Percentiles rank a stretch among this genome's conserved stretches.
Evolutionary conservation across 2,329 filamentous ascomycete species (phyloP).

Genomic region (Penicillium verrucosum): DNA sequence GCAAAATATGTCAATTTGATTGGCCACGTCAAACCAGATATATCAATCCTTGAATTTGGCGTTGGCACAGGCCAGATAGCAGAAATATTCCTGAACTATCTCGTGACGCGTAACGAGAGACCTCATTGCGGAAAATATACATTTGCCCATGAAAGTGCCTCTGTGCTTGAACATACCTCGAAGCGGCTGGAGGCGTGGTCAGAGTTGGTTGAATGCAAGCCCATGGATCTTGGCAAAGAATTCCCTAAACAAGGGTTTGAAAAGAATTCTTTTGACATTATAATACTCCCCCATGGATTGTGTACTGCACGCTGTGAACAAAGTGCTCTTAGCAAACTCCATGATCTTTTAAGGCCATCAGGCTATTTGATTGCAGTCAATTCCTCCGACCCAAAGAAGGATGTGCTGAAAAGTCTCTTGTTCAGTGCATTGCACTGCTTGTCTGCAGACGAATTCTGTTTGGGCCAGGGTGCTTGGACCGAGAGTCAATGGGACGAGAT

Average conservation of each 20-base stretch:
- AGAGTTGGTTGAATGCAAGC: conserved; percentile 6
- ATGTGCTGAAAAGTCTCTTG: conserved; percentile 9
- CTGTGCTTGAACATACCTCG: not conserved
- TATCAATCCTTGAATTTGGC: conserved; percentile 25
- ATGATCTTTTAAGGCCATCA: conserved; percentile 13
- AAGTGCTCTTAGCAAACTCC: conserved; percentile 13
- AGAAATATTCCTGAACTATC: conserved; percentile 4
- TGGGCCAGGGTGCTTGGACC: not conserved
- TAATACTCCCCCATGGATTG: conserved; percentile 19
- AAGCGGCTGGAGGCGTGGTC: conserved; percentile 9
- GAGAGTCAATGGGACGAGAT: not conserved
- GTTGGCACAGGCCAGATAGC: conserved; percentile 15
- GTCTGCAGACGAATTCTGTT: not conserved
- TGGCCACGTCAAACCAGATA: conserved; percentile 22
- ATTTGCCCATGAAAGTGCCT: conserved; percentile 5
- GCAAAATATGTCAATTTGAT: conserved; percentile 17
- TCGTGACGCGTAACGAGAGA: not conserved
- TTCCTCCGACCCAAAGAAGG: not conserved
- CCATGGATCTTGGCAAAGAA: conserved; percentile 8
- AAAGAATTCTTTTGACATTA: conserved; percentile 13
- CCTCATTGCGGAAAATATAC: conserved; percentile 17
- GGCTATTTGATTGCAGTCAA: conserved; percentile 20
- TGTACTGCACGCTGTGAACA: conserved; percentile 5
- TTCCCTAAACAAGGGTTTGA: conserved; percentile 4
- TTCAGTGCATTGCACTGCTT: conserved; percentile 9